Base-by-base conservation (phyloP, 1,284 basidiomycete species). In the Taiwanofungus camphoratus region DNA sequence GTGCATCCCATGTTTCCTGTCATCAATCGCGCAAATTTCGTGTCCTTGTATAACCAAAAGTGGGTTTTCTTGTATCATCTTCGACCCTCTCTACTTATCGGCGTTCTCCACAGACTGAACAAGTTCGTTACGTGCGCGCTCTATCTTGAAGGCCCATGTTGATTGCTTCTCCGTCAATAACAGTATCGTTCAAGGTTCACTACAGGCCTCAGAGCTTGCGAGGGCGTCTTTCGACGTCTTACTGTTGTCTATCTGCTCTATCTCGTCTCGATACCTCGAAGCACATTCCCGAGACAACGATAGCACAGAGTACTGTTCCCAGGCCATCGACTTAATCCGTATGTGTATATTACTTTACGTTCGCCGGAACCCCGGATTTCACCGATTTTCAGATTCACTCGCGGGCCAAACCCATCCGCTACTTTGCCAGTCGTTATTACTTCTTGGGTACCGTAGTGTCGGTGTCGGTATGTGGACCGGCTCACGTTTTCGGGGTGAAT, bases 1-100 rank as follows among this genome's bases (percentile, higher is more conserved):
- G 46, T 48, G 4, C 42, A 48, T 23, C 46, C 46, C 18, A 44
- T 44, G 29, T 48, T 44, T 26, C 46, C 46, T 12, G 39, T 44
- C n/a, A 26, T 48, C 3, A 44, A 41, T 20, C 29, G 27, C 20
- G 15, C 34, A 3, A 29, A 26, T 18, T 41, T 48, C 32, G 22
- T 26, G 16, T 21, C 19, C 5, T 29, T 48, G 20, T 48, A 48
- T 34, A 23, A 37, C 32, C 42, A 41, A 29, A 36, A 29, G 46
- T 48, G 20, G 41, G 42, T 37, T 12, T 3, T 32, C 16, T 9
- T 24, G 6, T 27, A n/a, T 23, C 3, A 24, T 16, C 11, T 31
- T 18, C 27, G 5, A 15, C 22, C 20, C 13, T 8, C 22, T 37
- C 13, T 22, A 18, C 6, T 20, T 36, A 20, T 32, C 19, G 8